These are phyloP conservation scores for Fusarium humuli DNA, from an alignment of 2,329 filamentous ascomycete genomes.

Conservation along the genomic window DNA sequence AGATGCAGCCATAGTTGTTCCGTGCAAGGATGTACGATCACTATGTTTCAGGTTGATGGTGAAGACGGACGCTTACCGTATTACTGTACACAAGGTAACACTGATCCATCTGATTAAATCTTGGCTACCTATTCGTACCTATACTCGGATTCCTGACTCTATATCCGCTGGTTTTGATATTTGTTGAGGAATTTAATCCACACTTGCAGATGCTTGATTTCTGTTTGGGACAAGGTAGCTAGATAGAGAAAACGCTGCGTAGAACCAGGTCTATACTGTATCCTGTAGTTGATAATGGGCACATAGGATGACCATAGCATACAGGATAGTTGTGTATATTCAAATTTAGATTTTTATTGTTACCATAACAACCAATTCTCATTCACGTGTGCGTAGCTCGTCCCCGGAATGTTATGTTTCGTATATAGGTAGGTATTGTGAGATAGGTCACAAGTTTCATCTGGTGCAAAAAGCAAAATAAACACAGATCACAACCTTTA, in stretches of 20 bases:
- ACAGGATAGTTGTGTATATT: background rate
- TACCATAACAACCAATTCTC: background rate
- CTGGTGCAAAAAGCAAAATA: background rate
- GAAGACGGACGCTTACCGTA: conserved; percentile 22
- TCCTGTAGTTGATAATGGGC: background rate
- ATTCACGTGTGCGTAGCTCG: background rate
- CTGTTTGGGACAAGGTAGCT: background rate
- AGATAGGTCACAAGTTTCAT: conserved; percentile 2
- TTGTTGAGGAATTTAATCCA: background rate
- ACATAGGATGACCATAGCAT: background rate
- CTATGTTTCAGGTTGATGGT: conserved; percentile 43
- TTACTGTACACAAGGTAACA: background rate
- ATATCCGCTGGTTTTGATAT: background rate
- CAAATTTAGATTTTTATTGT: background rate
- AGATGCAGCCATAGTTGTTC: conserved; percentile 22
- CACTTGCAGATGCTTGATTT: background rate
- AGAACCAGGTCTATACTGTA: background rate
- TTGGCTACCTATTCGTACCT: background rate
- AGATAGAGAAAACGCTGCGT: background rate
- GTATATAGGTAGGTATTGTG: background rate
- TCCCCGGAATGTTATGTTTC: conserved; percentile 1
- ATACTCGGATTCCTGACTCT: background rate
- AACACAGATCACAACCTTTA: background rate
- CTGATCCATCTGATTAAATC: background rate
- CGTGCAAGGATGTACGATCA: conserved; percentile 21